Conservation (phyloP, 1,284 basidiomycete genomes). For the Vanrija sp. region DNA sequence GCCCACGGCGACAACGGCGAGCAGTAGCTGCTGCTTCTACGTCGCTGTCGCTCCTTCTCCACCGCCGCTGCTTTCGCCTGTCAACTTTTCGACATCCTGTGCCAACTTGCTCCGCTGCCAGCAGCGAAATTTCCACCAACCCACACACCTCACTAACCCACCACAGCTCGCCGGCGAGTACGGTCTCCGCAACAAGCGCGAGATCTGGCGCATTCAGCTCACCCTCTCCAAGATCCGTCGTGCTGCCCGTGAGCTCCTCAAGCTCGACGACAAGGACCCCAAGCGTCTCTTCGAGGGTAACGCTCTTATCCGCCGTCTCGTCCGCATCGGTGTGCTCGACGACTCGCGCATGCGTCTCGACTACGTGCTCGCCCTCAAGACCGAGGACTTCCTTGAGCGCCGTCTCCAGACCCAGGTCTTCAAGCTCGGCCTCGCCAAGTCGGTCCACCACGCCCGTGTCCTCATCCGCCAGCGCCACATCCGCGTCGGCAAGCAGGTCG, state of each 20-base stretch:
- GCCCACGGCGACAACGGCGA: too few species aligned
- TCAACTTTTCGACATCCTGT: background rate
- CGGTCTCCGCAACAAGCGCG: conserved; percentile 99
- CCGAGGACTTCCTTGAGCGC: conserved; percentile 99
- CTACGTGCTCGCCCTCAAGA: conserved; percentile 98
- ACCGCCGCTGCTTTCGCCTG: background rate
- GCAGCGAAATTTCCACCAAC: background rate
- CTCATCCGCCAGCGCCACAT: conserved; percentile 85
- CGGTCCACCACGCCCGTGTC: conserved; percentile 97
- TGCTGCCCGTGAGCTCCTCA: conserved; percentile 99
- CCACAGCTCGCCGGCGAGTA: conserved; percentile 94
- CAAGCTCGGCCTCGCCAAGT: conserved; percentile 92
- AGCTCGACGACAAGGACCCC: conserved; percentile 99
- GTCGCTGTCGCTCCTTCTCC: background rate
- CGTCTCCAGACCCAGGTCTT: conserved; percentile 99
- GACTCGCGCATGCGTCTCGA: conserved; percentile 98
- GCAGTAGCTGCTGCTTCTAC: background rate
- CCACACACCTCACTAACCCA: conserved; percentile 1
- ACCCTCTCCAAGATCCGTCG: conserved; percentile 98
- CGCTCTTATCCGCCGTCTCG: conserved; percentile 96
- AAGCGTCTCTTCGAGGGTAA: conserved; percentile 99
- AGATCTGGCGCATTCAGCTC: conserved; percentile 99
- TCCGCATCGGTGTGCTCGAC: conserved; percentile 99
- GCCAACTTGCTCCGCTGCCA: background rate
- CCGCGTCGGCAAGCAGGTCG: conserved; percentile 97